Evolutionary conservation across 2,329 filamentous ascomycete genomes (phyloP).

Genomic region (Clonostachys byssicola): DNA sequence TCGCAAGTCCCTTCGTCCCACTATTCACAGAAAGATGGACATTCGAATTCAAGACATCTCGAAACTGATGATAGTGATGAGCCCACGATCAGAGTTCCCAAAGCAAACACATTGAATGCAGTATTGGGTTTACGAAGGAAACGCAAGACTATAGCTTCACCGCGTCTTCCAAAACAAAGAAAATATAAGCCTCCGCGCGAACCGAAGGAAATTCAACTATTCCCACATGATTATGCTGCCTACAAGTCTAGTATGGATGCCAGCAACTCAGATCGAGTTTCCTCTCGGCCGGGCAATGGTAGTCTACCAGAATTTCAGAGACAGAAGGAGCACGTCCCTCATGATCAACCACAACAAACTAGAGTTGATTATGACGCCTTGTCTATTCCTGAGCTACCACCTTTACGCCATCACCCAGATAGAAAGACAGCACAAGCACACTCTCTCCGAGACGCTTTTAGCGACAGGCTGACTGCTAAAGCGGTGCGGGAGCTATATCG

Average conservation of each 20-base stretch:
- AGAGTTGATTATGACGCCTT: not conserved
- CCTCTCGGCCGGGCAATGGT: too few relatives aligned
- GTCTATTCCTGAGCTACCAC: not conserved
- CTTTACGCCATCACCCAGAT: not conserved
- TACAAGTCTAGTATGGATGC: too few relatives aligned
- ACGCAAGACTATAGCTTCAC: not conserved
- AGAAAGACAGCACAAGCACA: not conserved
- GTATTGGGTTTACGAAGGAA: not conserved
- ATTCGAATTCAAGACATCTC: slow-evolving; percentile 1
- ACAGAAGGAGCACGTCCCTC: not conserved
- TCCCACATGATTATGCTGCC: not conserved
- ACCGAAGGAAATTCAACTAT: not conserved
- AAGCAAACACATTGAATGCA: not conserved
- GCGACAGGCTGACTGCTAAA: not conserved
- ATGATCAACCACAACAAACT: not conserved
- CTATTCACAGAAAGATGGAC: too few relatives aligned
- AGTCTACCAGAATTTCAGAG: not conserved
- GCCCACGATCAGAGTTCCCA: not conserved
- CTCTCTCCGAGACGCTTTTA: not conserved
- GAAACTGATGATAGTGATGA: not conserved
- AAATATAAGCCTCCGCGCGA: not conserved
- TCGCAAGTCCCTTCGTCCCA: too few relatives aligned
- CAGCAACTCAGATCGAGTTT: too few relatives aligned
- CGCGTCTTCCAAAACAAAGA: not conserved
- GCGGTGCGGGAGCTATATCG: not conserved